Percentiles rank a stretch among this genome's conserved stretches.
Conservation (phyloP, 1,284 basidiomycete species). For the Fomitopsis pinicola region DNA sequence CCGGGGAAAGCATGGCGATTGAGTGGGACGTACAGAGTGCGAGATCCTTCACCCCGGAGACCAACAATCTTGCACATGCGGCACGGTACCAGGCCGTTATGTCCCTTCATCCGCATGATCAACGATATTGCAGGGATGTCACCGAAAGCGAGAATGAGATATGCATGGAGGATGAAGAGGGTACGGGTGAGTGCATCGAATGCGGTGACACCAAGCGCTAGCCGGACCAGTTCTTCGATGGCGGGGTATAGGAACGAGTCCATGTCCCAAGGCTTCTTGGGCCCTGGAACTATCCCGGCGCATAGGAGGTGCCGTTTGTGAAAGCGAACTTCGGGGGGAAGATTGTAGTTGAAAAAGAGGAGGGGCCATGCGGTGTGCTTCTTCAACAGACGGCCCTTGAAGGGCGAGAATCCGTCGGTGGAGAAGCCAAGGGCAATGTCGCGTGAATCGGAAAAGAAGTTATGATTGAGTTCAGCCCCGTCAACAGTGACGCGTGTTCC, state of each 20-base stretch:
- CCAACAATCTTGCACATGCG: constrained; percentile 26
- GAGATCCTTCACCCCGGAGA: constrained; percentile 23
- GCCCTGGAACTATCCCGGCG: constrained; percentile 14
- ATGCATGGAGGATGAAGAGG: constrained; percentile 32
- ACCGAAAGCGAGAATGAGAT: constrained; percentile 35
- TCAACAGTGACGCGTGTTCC: constrained; percentile 9
- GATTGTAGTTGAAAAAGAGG: constrained; percentile 36
- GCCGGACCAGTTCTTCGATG: constrained; percentile 31
- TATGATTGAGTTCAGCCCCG: constrained; percentile 9
- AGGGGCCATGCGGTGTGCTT: constrained; percentile 38
- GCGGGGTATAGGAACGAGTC: constrained; percentile 39
- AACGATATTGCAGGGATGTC: constrained; percentile 34
- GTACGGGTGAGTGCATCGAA: constrained; percentile 24
- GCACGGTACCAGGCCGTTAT: background rate
- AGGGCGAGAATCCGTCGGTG: constrained; percentile 35
- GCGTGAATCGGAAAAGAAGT: constrained; percentile 20
- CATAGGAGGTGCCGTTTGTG: constrained; percentile 28
- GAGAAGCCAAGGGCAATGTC: constrained; percentile 29
- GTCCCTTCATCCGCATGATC: constrained; percentile 36
- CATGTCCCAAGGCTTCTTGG: constrained; percentile 7
- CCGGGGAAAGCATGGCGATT: constrained; percentile 7
- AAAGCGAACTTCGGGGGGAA: constrained; percentile 30
- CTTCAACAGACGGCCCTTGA: constrained; percentile 21
- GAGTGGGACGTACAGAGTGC: constrained; percentile 35
- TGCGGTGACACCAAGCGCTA: constrained; percentile 30